Base-by-base conservation (phyloP, 2,329 filamentous ascomycete genomes). In the Volutella citrinella region DNA sequence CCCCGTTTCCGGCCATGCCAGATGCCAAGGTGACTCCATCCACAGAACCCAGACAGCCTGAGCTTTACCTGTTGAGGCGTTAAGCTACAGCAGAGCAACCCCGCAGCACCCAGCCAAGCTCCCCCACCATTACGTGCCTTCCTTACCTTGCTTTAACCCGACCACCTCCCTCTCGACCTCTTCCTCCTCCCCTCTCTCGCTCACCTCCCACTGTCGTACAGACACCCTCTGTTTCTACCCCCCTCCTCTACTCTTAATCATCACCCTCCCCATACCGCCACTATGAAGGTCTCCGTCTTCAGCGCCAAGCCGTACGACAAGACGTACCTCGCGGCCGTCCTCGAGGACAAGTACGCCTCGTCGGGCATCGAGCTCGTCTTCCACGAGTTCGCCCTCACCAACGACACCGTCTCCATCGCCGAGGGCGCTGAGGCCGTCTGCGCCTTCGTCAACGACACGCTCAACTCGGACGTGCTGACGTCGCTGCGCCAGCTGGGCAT, bases 391-490 rank as follows among this genome's bases (percentile, higher is more conserved):
- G 51, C 74, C 4, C 70, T 84, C 9, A 67, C 63, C 24, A 45
- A 64, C 18, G 70, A 78, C 27, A 85, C 80, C 1, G 76, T 69
- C 3, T 46, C 69, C 2, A 68, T 84, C 7, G 73, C 74, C 4
- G 51, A 60, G 3, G 70, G 65, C 21, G 66, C 70, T 38, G 61
- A 71, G 25, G 80, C 79, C 36, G 68, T 85, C 30, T 84, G 80
- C 59, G 74, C 77, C 48, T 85, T 85, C 48, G 81, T 84, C 54
- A 85, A 84, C 57, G 81, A 85, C 59, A 59, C 59, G 5, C 63
- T 82, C 14, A 61, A 68, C 33, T 66, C 58, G 6, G 51, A 60
- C 3, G 74, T 82, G 23, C 65, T 84, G 26, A 56, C 64, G 14
- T 60, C 63, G 1, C 69, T 84, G 8, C 61, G 69, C 33, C 40